These are phyloP conservation scores for Salvia hispanica DNA, from an alignment of 257 asterid genomes.

Conservation along the genomic window DNA sequence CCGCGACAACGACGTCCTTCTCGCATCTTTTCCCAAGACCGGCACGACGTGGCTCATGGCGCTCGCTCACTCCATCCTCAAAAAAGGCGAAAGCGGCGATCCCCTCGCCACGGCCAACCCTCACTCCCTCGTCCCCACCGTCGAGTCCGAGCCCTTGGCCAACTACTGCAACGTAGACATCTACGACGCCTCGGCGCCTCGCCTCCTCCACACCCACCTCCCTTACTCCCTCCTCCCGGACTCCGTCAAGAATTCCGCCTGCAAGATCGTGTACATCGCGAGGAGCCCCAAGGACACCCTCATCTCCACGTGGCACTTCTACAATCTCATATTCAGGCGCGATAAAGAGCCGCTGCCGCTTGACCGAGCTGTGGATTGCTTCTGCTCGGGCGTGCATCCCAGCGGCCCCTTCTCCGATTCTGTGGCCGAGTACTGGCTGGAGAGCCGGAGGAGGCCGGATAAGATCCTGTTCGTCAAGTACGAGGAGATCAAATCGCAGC, in stretches of 20 bases:
- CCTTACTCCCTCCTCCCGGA: constrained; percentile 12
- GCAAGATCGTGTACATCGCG: constrained; percentile 26
- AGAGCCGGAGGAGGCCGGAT: constrained; percentile 1
- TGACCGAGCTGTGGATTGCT: neutral
- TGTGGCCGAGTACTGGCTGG: constrained; percentile 19
- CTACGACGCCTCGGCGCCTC: neutral
- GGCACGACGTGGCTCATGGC: constrained; percentile 32
- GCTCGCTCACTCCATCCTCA: constrained; percentile 15
- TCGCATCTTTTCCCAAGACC: constrained; percentile 8
- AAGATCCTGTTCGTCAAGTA: constrained; percentile 24
- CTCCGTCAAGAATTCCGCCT: neutral
- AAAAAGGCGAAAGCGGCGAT: neutral
- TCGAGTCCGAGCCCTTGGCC: neutral
- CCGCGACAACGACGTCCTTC: constrained; percentile 23
- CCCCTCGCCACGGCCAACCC: neutral
- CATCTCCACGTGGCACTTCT: constrained; percentile 28
- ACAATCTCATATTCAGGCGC: neutral
- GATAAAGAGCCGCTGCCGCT: constrained; percentile 7
- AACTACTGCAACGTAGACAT: neutral
- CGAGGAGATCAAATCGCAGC: constrained; percentile 15
- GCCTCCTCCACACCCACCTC: constrained; percentile 28
- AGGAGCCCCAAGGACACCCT: constrained; percentile 32
- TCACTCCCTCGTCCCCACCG: constrained; percentile 24
- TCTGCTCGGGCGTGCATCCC: constrained; percentile 8
- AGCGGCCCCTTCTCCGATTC: constrained; percentile 21